phyloP scores from a whole-genome alignment of 257 asterid genomes.

The Solanum habrochaites region DNA sequence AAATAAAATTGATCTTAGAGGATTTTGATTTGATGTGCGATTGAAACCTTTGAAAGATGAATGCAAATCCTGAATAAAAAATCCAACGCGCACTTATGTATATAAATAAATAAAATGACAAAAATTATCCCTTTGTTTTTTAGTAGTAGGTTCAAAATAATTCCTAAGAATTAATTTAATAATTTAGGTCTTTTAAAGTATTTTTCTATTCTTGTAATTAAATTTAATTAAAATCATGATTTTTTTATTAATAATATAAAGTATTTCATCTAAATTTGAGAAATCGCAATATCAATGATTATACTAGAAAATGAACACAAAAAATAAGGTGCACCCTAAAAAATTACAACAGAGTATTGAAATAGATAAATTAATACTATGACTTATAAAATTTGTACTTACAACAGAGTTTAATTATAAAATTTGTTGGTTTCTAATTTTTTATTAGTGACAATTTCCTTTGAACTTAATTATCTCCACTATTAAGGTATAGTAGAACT shows the following conservation, averaged over 20 bases:
- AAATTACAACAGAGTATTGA: neutral
- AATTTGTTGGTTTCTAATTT: neutral
- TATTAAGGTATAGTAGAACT: neutral
- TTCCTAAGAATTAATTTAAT: neutral
- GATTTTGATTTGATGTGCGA: neutral
- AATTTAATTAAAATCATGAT: neutral
- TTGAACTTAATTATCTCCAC: neutral
- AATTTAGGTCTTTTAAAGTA: neutral
- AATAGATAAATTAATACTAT: neutral
- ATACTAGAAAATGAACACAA: neutral
- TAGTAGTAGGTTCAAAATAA: neutral
- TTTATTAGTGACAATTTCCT: neutral
- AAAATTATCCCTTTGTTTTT: neutral
- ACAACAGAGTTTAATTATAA: neutral
- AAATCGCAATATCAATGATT: neutral
- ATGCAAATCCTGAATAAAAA: neutral
- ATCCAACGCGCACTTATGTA: neutral
- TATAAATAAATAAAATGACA: neutral
- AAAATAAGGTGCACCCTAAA: neutral
- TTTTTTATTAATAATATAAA: neutral
- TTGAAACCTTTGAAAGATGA: neutral
- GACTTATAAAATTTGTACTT: neutral
- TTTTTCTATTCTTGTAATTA: neutral
- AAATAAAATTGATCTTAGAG: neutral
- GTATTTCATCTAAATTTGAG: neutral